phyloP scores from a whole-genome alignment of 495 filamentous ascomycete genomes.

The Geoglossum glabrum region DNA sequence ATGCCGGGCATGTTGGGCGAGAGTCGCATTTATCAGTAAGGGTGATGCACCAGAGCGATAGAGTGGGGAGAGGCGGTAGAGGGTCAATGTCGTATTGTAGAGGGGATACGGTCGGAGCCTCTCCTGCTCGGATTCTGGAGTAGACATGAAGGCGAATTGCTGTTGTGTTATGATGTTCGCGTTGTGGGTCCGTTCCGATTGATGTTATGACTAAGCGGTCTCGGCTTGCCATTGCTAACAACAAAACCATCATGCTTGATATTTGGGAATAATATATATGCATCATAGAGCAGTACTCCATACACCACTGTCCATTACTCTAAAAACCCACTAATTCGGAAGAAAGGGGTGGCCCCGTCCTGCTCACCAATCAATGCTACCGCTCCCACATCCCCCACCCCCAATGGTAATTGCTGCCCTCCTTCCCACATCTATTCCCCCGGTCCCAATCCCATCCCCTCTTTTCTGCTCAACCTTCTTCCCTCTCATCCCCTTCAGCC shows the following conservation, averaged over 20 bases:
- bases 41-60: conserved; percentile 11
- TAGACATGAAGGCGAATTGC: background rate
- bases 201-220: background rate
- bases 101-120: conserved; percentile 10
- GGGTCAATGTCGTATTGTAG: conserved; percentile 10
- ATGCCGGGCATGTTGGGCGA: conserved; percentile 13
- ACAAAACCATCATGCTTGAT: too few relatives aligned
- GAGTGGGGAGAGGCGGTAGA: conserved; percentile 16
- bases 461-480: conserved; percentile 20
- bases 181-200: background rate
- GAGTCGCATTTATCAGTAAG: conserved; percentile 8
- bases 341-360: too few relatives aligned
- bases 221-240: too few relatives aligned
- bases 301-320: too few relatives aligned
- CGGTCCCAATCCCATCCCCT: background rate
- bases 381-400: conserved; percentile 26
- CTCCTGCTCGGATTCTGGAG: background rate
- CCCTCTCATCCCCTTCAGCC: conserved; percentile 34
- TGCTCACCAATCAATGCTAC: conserved; percentile 49
- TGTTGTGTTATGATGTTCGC: background rate
- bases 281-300: too few relatives aligned
- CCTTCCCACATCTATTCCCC: background rate
- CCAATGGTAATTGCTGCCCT: conserved; percentile 23
- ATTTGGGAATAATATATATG: too few relatives aligned
- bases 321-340: too few relatives aligned